Evolutionary conservation across 2,329 filamentous ascomycete genomes (phyloP).

Genomic region (Penicillium rolfsii): DNA sequence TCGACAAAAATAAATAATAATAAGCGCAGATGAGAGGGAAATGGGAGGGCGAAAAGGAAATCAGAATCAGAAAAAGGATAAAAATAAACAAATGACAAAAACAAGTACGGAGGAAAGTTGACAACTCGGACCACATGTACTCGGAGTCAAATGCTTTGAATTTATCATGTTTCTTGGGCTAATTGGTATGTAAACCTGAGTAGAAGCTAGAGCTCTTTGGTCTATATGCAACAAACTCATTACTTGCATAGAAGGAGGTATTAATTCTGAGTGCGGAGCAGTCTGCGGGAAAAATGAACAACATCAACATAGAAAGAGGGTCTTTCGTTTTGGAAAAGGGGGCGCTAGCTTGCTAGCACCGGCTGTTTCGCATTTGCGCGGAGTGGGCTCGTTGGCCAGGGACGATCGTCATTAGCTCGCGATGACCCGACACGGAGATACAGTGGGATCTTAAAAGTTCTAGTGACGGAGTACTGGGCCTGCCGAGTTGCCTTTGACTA

Average conservation of each 20-base stretch:
- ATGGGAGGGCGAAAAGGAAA: no score
- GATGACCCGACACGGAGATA: conserved; percentile 1
- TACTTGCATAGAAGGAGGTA: neutral
- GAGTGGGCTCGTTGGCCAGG: conserved; percentile 26
- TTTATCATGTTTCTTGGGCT: neutral
- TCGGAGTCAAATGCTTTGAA: neutral
- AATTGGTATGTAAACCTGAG: neutral
- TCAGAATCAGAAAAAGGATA: neutral
- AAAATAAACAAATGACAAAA: neutral
- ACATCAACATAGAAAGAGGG: neutral
- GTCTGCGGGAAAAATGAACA: neutral
- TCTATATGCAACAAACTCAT: neutral
- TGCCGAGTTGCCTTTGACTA: no score
- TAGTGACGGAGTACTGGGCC: neutral
- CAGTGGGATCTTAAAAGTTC: conserved; percentile 1
- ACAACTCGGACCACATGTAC: neutral
- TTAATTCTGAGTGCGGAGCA: neutral
- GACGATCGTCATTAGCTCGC: conserved; percentile 30
- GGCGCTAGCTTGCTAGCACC: conserved; percentile 10
- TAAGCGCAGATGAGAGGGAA: neutral
- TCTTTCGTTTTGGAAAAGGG: conserved; percentile 18
- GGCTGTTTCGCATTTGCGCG: conserved; percentile 29
- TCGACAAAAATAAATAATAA: conserved; percentile 5
- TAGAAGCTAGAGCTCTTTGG: neutral
- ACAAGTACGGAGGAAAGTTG: neutral